Percentiles rank a stretch among this genome's conserved stretches.
Evolutionary conservation across 2,329 filamentous ascomycete species (phyloP).

Genomic region (Aspergillus sp.): DNA sequence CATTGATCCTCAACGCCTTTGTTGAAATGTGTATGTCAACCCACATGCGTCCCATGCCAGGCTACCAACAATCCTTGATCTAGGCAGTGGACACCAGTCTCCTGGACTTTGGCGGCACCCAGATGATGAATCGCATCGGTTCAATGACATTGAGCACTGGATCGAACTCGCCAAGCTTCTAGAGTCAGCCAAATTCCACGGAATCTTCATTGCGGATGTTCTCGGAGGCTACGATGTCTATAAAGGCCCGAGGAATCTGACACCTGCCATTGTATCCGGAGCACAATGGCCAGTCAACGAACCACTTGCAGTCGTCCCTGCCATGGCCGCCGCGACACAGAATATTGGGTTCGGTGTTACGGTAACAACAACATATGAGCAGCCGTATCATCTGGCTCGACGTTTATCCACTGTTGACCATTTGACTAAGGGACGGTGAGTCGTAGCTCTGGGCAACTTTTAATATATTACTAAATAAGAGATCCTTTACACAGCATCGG

Average conservation of each 20-base stretch:
- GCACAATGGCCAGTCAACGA: conserved; percentile 73
- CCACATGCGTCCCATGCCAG: too few relatives aligned
- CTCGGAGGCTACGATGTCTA: conserved; percentile 69
- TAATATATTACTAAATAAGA: neutral
- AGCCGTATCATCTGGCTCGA: conserved; percentile 65
- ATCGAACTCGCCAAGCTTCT: conserved; percentile 58
- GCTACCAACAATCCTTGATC: too few relatives aligned
- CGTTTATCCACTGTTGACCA: conserved; percentile 67
- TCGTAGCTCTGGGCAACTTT: neutral
- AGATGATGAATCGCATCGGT: conserved; percentile 59
- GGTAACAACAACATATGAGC: conserved; percentile 65
- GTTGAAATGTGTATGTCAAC: conserved; percentile 45
- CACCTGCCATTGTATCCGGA: conserved; percentile 59
- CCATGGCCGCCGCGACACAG: conserved; percentile 66
- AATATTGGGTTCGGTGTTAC: conserved; percentile 69
- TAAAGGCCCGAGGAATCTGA: conserved; percentile 58
- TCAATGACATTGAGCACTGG: conserved; percentile 62
- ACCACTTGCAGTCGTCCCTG: conserved; percentile 60
- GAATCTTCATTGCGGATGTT: conserved; percentile 66
- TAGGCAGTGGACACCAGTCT: conserved; percentile 52
- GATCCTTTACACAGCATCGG: conserved; percentile 41
- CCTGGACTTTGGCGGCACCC: conserved; percentile 64
- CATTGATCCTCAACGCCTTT: conserved; percentile 51
- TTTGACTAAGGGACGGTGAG: conserved; percentile 58
- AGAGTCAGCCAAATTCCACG: conserved; percentile 62